Base-by-base conservation (phyloP, 225 moss, liverwort and hornwort species). In the Physcomitrium patens region DNA sequence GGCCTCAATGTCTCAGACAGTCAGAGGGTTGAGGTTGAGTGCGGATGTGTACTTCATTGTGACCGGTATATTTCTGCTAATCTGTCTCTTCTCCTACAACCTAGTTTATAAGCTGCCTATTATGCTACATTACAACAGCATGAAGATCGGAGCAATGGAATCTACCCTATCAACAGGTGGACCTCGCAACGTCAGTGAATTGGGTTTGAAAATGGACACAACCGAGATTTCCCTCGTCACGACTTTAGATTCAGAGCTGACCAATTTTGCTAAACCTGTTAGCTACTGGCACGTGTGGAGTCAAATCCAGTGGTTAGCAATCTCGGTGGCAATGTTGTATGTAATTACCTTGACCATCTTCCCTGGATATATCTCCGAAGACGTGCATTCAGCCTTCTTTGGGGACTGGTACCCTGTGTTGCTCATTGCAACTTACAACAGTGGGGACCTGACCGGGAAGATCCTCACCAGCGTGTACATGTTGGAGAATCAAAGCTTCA, bases 401-500 rank as follows among this genome's bases (percentile, higher is more conserved):
- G 87, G 84, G 24, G 93, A 96, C 72, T 96, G 95, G 96, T 96
- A 91, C 58, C 87, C 92, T 9, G 81, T 96, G 44, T 50, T 96
- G 51, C 86, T 96, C 10, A 88, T 96, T 45, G 56, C 68, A 9
- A 23, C 75, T 19, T 96, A 85, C 71, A 88, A 96, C 64, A 49
- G 92, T 12, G 86, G 81, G 53, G 94, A 96, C 57, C 75, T 96
- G 70, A 67, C 79, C 9, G 96, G 96, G 54, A 96, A 96, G 55
- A 67, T 78, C 13, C 65, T 87, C 41, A 91, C 94, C 46, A 70
- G 83, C 22, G 51, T 85, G 14, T 88, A 83, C 76, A 63, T 83
- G 61, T 31, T 90, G 63, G 82, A 87, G n/a, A 80, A 71, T 26
- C 87, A 86, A 17, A 60, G 49, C n/a, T 45, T 64, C 44, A 74